Evolutionary conservation across 345 rosid species (phyloP), one percentile per base, ranked within the genome.

Genomic region (Geranium rotundifolium): DNA sequence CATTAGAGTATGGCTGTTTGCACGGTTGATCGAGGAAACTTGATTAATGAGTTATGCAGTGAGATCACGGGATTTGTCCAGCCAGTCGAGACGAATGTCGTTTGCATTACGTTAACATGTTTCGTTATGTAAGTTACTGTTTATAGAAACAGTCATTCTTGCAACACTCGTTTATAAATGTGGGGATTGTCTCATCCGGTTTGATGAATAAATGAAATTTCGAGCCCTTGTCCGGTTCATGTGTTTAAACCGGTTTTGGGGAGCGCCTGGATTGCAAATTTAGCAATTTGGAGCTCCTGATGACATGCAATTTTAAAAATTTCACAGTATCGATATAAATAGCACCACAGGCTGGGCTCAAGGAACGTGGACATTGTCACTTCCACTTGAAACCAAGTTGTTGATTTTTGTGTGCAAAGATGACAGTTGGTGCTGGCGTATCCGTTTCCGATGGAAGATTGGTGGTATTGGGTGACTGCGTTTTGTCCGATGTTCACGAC

Each of bases 401-500:
- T 31, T 8, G 3, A 54, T 18, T 23, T 23, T 23, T 23, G 27
- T 49, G 19, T 23, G 18, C 8, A 18, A 69, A 59, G 29, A 84
- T 84, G 86, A 82, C 85, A 19, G 76, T 82, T 13, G 86, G 86
- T 2, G 78, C 83, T n/a, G 89, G 85, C 20, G 76, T 84, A 1
- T 60, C 63, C 20, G 78, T 78, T 69, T 71, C 71, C n/a, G 80
- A 79, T 59, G 78, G 85, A 59, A 76, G 65, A 55, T 71, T 85
- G 74, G 57, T 69, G 78, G 85, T 80, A 62, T 72, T 70, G 58
- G 87, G 85, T 59, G 71, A 68, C 63, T 54, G 59, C 57, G 64
- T 82, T 12, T 67, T 85, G 63, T 65, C 73, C 29, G 76, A 79
- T 55, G 80, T 85, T 56, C 67, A 72, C 10, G 73, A 73, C 27